Evolutionary conservation across 2,329 filamentous ascomycete genomes (phyloP), one percentile per base, ranked within the genome.

Genomic region (Cordyceps militaris): DNA sequence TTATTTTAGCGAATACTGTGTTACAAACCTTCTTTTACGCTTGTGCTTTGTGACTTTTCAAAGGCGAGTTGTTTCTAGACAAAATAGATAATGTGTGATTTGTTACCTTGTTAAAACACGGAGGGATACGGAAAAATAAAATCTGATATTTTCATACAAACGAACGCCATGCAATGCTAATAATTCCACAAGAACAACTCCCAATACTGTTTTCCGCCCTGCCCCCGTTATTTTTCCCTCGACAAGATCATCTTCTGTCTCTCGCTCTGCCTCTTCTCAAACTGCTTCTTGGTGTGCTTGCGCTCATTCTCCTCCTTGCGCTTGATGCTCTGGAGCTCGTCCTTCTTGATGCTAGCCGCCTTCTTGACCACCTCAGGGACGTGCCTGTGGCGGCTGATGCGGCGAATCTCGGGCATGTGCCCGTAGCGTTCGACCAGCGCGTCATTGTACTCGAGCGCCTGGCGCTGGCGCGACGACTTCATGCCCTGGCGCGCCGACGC

Each of bases 331-430:
- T 85, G 85, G 66, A 97, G 72, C 73, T 97, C 94, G 69, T 95
- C 91, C 59, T 77, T 76, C 84, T 99, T 99, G 75, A 97, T 97
- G 78, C 96, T 89, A 50, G 82, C 85, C 4, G 93, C 93, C 83
- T 97, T 97, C 86, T 96, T 97, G 63, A 97, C 85, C 58, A 91
- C 85, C 79, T 91, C 90, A 21, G 94, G 94, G 61, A 97, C 76
- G 74, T 97, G 94, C 61, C 94, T 84, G 73, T 99, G 94, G 54
- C 91, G 83, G 66, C 87, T 87, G 71, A 99, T 99, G 56, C 95
- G 84, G 66, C 85, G 84, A 64, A 99, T 89, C 74, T 99, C 93
- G 51, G 94, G 94, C 92, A 99, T 97, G 72, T 99, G 94, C 62
- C 85, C 83, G 75, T 91, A 99, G 62, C 92, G 80, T 66, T 90